Percentiles rank a stretch among this genome's conserved stretches.
These are phyloP conservation scores for Phytophthora agathidicida DNA, from an alignment of 352 stramenopile genomes.

Conservation along the genomic window DNA sequence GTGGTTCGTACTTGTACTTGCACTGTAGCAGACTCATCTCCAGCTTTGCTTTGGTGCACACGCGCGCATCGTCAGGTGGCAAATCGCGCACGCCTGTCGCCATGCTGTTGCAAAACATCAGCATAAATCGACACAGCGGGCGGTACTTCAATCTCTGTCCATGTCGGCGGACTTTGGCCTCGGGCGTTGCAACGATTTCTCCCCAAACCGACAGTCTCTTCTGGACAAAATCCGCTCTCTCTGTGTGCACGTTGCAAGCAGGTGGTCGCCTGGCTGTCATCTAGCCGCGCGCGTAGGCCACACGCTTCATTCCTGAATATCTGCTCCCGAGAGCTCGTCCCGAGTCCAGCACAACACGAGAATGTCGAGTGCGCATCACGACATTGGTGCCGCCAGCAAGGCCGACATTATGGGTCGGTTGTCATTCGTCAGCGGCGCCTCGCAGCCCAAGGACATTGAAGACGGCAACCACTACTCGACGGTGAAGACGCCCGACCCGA, in stretches of 20 bases:
- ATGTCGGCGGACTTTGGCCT: neutral
- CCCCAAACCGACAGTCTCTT: conserved; percentile 1
- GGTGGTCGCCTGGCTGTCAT: neutral
- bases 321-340: neutral
- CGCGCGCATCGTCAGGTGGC: conserved; percentile 1
- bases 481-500: conserved; percentile 32
- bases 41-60: neutral
- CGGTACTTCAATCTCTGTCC: conserved; percentile 9
- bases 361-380: conserved; percentile 1
- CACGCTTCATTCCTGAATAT: conserved; percentile 8
- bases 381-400: conserved; percentile 3
- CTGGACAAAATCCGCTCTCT: conserved; percentile 6
- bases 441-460: conserved; percentile 24
- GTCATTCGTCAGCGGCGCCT: conserved; percentile 44
- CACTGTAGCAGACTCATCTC: conserved; percentile 2
- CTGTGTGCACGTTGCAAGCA: neutral
- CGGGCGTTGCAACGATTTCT: neutral
- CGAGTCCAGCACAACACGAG: neutral
- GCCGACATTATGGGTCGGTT: conserved; percentile 27
- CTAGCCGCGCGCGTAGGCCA: neutral
- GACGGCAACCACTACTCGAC: conserved; percentile 25
- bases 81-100: conserved; percentile 5
- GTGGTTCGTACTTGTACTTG: no score
- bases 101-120: neutral
- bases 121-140: conserved; percentile 7